Evolutionary conservation across 2,329 filamentous ascomycete species (phyloP).

Genomic region (Fusarium nurragi): DNA sequence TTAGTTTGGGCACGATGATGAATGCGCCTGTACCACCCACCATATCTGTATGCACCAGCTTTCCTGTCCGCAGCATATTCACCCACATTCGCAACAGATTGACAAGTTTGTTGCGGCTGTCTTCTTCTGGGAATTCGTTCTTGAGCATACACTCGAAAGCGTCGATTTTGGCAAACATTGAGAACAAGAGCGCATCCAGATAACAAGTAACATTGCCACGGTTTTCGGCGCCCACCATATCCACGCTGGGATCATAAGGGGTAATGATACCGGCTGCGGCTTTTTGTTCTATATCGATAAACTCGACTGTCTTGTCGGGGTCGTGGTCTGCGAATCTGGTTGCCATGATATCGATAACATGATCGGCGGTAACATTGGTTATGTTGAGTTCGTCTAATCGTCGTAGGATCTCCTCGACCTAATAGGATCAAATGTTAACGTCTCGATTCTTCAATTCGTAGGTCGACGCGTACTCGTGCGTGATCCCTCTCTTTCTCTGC

Average conservation of each 20-base stretch:
- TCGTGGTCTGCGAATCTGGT: slow-evolving; percentile 75
- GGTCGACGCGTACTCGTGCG: slow-evolving; percentile 48
- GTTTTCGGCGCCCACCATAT: slow-evolving; percentile 87
- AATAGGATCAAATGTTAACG: slow-evolving; percentile 25
- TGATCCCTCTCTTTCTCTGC: slow-evolving; percentile 60
- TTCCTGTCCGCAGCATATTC: slow-evolving; percentile 86
- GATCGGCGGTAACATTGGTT: slow-evolving; percentile 64
- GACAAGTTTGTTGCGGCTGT: slow-evolving; percentile 76
- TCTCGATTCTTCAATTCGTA: neutral
- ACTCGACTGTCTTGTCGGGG: slow-evolving; percentile 76
- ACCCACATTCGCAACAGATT: slow-evolving; percentile 88
- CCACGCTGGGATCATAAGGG: slow-evolving; percentile 75
- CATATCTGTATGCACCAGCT: slow-evolving; percentile 85
- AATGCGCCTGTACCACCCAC: slow-evolving; percentile 56
- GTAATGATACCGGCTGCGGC: slow-evolving; percentile 82
- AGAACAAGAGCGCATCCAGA: slow-evolving; percentile 88
- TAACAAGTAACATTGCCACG: slow-evolving; percentile 91
- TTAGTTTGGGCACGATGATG: slow-evolving; percentile 11
- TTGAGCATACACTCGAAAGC: slow-evolving; percentile 94
- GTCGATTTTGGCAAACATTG: slow-evolving; percentile 92
- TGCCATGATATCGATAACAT: slow-evolving; percentile 64
- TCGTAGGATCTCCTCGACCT: slow-evolving; percentile 56
- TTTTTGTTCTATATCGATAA: slow-evolving; percentile 81
- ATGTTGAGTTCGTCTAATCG: slow-evolving; percentile 57
- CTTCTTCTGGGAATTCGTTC: slow-evolving; percentile 74